Evolutionary conservation across 208 protist species (phyloP), one percentile per base, ranked within the genome.

Genomic region (Crithidia fasciculata): DNA sequence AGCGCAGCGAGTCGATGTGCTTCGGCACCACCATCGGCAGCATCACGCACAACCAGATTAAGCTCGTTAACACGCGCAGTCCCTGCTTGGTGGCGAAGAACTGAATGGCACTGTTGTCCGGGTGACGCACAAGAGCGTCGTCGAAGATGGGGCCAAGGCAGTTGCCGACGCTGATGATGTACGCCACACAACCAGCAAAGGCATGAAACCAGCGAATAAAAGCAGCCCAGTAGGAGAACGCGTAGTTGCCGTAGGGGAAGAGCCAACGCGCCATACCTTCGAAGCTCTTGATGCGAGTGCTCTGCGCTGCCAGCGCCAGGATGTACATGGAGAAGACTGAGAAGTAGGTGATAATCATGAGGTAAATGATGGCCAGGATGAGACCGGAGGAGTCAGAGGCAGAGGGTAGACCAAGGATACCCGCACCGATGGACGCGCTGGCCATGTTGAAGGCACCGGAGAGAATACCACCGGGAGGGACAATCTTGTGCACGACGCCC

Each of bases 1-100:
- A 86, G 36, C 86, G 83, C 12, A 93, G 84, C 8, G 85, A 87
- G 78, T 93, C 83, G 69, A 93, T 74, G 47, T 85, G 69, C 69
- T 89, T 88, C 19, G 85, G 85, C 28, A 91, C 69, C 18, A 80
- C 75, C 57, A 91, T 61, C 19, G 88, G 83, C 28, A 93, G 60
- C 88, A 93, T 91, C 37, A 73, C 41, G 54, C 64, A 69, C 4
- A 80, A n/a, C 86, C 86, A 91, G 2, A 88, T 57, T 19, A 84
- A 16, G 40, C 43, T 50, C 15, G 75, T 84, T 8, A 91, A 50
- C 18, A 88, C 49, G 40, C 76, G 80, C 13, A 53, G 63, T 7
- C 82, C 82, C 13, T 72, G 65, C 18, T 2, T 63, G 3, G 16
- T 67, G 39, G 66, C 76, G 40, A 86, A 41, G 76, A 69, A 87